Evolutionary conservation across 495 filamentous ascomycete species (phyloP), one percentile per base, ranked within the genome.

Genomic region (Bacidia gigantensis): DNA sequence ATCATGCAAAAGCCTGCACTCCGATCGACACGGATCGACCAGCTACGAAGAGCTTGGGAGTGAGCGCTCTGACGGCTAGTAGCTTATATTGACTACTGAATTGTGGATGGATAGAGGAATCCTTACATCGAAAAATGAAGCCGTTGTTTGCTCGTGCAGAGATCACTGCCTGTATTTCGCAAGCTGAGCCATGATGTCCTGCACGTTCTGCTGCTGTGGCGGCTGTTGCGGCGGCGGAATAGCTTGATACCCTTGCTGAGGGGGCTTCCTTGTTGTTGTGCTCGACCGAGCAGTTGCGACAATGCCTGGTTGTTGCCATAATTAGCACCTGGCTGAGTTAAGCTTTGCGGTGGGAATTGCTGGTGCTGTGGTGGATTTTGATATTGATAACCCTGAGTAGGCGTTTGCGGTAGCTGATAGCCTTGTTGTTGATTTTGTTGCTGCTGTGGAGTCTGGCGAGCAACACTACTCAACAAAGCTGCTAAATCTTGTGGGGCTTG

Each of bases 141-240:
- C 5, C 14, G 29, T 14, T 14, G 5, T 35, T 35, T 5, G 29
- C 29, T 14, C 29, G 29, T 14, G 5, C 14, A 7, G 7, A 35
- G 29, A 22, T 75, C 68, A 78, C 66, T 76, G 74, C 60, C 73
- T 77, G 68, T 77, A 81, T 61, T 74, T 78, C 11, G 75, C 67
- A 57, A 82, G 62, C 55, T 81, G 78, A 49, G 75, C 72, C 72
- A 82, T 75, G 44, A 82, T 69, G 56, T 79, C 76, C 58, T 80
- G 75, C 53, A 82, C 72, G 60, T 80, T 71, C 46, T 73, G 70
- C 32, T 64, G 65, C 57, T 77, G 62, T 44, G 71, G 69, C 18
- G 59, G 61, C 55, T 76, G 72, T 26, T 60, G 51, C 18, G 49
- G 52, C 14, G 52, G 62, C 29, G 29, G 14, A 35, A n/a, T n/a